These are phyloP conservation scores for Phytopythium mirpurense DNA, from an alignment of 352 stramenopile species.

Conservation along the genomic window DNA sequence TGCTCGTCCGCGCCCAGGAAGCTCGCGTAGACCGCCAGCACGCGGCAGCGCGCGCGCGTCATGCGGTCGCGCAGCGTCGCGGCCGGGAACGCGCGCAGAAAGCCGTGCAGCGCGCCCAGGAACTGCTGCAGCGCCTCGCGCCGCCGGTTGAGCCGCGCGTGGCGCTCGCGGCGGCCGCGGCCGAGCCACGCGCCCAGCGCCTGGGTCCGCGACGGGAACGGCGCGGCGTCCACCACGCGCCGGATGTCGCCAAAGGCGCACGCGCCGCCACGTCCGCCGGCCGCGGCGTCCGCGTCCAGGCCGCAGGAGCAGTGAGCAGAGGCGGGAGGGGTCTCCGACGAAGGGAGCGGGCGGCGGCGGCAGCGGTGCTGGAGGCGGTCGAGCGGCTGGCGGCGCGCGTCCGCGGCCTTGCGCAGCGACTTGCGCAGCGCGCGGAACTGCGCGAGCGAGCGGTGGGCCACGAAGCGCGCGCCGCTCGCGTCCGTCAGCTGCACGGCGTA, in stretches of 20 bases:
- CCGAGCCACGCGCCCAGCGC: conserved; percentile 7
- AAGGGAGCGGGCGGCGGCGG: background rate
- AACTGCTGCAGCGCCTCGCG: conserved; percentile 35
- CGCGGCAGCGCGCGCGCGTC: conserved; percentile 24
- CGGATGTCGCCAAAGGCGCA: conserved; percentile 7
- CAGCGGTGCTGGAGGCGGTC: background rate
- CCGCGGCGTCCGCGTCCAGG: background rate
- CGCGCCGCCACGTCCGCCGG: background rate
- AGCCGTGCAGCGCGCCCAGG: conserved; percentile 32
- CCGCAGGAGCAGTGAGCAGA: background rate
- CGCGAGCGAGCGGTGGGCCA: conserved; percentile 37
- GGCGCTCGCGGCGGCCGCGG: conserved; percentile 2
- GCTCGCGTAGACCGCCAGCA: conserved; percentile 39
- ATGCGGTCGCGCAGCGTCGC: conserved; percentile 30
- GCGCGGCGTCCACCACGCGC: background rate
- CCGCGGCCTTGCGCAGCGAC: conserved; percentile 15
- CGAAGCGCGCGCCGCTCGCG: conserved; percentile 16
- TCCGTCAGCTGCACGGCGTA: conserved; percentile 25
- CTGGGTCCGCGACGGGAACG: background rate
- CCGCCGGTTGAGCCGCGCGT: conserved; percentile 12
- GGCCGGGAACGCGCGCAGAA: conserved; percentile 33
- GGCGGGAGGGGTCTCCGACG: background rate
- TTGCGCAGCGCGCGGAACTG: conserved; percentile 63
- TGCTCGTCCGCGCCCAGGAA: conserved; percentile 48
- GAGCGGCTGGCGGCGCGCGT: background rate